Percentiles rank a stretch among this genome's conserved stretches.
Conservation (phyloP, 176 grass and related monocot species). For the Poa annua region DNA sequence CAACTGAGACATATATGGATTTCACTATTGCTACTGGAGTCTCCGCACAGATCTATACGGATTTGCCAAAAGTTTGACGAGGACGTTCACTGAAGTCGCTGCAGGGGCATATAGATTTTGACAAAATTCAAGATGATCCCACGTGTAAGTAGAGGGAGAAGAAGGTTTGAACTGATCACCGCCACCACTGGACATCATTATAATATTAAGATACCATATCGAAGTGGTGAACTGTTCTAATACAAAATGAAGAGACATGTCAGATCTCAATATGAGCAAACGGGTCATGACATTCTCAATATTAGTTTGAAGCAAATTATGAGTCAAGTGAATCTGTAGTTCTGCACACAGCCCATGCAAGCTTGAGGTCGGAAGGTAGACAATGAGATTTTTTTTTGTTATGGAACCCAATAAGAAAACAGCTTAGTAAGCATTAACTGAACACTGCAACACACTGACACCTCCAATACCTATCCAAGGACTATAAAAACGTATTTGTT, state of each 20-base stretch:
- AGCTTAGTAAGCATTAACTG: constrained; percentile 23
- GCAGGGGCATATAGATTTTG: not conserved
- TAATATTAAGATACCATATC: not conserved
- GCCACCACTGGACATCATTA: not conserved
- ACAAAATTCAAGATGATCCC: not conserved
- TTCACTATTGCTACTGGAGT: not conserved
- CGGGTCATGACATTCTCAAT: not conserved
- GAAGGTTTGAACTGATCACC: not conserved
- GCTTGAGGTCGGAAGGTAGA: not conserved
- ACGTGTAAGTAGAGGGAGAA: not conserved
- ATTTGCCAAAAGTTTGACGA: not conserved
- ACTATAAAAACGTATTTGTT: not conserved
- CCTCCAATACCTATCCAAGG: not conserved
- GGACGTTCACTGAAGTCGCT: too few relatives aligned
- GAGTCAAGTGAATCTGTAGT: constrained; percentile 18
- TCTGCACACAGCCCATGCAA: constrained; percentile 9
- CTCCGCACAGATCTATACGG: not conserved
- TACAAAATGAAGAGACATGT: constrained; percentile 4
- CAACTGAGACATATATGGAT: not conserved
- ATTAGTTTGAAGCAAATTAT: not conserved
- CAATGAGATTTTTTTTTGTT: not conserved
- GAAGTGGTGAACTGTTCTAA: not conserved
- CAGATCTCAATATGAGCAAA: not conserved
- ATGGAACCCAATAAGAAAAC: not conserved
- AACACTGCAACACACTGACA: not conserved